These are phyloP conservation scores for Lactarius hengduanensis DNA, from an alignment of 768 basidiomycete genomes.

Conservation along the genomic window DNA sequence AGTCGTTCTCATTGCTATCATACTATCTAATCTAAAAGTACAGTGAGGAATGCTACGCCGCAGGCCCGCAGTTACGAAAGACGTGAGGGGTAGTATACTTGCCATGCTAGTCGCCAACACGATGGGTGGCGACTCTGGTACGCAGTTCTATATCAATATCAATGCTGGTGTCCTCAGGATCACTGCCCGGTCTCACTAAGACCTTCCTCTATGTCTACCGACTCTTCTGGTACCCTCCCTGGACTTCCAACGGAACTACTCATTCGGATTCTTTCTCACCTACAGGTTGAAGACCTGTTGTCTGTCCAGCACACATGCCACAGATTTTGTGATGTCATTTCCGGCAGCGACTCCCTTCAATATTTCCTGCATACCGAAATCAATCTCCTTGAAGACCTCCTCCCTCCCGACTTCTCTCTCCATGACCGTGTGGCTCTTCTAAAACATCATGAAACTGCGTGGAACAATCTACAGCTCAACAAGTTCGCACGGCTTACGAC, in stretches of 20 bases:
- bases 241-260: conserved; percentile 3
- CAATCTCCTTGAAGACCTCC: conserved; percentile 2
- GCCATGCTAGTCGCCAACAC: background rate
- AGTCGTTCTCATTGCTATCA: background rate
- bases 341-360: background rate
- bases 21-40: background rate
- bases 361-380: background rate
- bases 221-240: background rate
- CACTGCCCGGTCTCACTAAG: background rate
- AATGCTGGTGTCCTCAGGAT: background rate
- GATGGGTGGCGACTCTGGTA: background rate
- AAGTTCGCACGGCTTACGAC: no score
- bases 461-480: background rate
- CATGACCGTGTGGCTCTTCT: conserved; percentile 1
- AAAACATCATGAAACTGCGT: background rate
- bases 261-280: background rate
- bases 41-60: background rate
- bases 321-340: background rate
- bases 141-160: background rate
- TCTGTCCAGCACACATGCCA: conserved; percentile 7
- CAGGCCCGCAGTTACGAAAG: background rate
- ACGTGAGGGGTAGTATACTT: background rate
- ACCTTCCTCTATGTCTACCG: background rate
- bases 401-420: background rate
- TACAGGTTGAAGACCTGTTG: background rate